Evolutionary conservation across 441 rosid genomes (phyloP), one percentile per base, ranked within the genome.

Genomic region (Gossypium lobatum): DNA sequence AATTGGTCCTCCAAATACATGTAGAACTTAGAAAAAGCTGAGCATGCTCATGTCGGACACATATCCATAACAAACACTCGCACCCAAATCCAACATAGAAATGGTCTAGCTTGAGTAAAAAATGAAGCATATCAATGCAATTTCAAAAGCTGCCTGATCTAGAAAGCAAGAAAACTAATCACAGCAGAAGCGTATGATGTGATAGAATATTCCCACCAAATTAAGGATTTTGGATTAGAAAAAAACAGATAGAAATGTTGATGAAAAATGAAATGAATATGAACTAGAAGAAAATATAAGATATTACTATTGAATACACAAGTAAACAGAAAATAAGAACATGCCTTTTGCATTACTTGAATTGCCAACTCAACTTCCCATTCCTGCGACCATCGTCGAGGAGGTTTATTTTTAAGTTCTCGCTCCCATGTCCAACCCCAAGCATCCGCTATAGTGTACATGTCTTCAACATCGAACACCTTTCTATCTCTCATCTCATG

Each of bases 401-500:
- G 97, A 75, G 80, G 81, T 84, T 80, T 89, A 80, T 85, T 90
- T 88, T 81, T 89, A 72, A 88, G 75, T 46, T 93, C 89, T 78
- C 73, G 89, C 82, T 95, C 99, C 99, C 99, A 95, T 42, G 97
- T 92, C 99, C 99, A 95, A 78, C 97, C 97, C 99, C 99, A 95
- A 76, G 81, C 99, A 87, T 95, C 99, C 67, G 99, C 95, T 80
- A 92, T 87, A 5, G 96, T 90, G 80, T 93, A 95, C 97, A 95
- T 95, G 76, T 95, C 97, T 53, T 88, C 80, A 45, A 87, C 95
- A 59, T 90, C 91, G 75, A 91, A 95, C 58, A 86, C 83, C 82
- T 87, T 87, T 68, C 97, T 87, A 68, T 88, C 82, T 76, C 97
- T 89, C 82, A 95, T 74, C 86, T 93, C 99, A 83, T 89, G 85